A percentile compares a stretch with the other conserved stretches of the same genome.
Conservation (phyloP, 2,329 filamentous ascomycete genomes). For the Chaetomium strumarium region DNA sequence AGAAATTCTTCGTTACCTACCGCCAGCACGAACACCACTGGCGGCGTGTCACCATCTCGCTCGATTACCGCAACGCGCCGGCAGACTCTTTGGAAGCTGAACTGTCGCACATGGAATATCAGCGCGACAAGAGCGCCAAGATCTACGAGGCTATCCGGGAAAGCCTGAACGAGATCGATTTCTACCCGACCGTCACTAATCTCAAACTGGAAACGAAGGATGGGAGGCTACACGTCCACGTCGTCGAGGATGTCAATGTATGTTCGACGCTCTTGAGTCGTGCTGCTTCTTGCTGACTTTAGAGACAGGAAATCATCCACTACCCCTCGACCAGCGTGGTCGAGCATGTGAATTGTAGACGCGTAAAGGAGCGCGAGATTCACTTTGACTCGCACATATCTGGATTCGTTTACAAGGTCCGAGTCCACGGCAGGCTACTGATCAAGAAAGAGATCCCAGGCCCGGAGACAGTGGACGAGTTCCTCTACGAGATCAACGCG, state of each 20-base stretch:
- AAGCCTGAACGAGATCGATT: constrained; percentile 87
- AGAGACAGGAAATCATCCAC: constrained; percentile 68
- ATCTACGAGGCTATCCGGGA: constrained; percentile 95
- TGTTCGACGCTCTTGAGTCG: constrained; percentile 27
- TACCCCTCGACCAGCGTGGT: constrained; percentile 72
- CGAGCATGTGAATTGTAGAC: constrained; percentile 61
- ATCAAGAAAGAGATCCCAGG: constrained; percentile 99
- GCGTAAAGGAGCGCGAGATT: constrained; percentile 67
- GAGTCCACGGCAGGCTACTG: constrained; percentile 58
- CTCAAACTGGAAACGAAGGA: constrained; percentile 86
- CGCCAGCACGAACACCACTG: constrained; percentile 73
- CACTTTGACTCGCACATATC: constrained; percentile 89
- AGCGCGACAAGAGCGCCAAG: constrained; percentile 84
- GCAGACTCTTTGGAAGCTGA: constrained; percentile 81
- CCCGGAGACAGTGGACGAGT: constrained; percentile 91
- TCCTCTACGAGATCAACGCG: constrained; percentile 94
- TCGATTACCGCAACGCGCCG: constrained; percentile 81
- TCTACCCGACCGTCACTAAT: constrained; percentile 93
- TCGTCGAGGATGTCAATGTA: constrained; percentile 89
- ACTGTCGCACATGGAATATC: constrained; percentile 68
- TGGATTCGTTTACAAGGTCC: constrained; percentile 94
- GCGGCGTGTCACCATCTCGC: constrained; percentile 85
- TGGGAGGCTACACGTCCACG: constrained; percentile 86
- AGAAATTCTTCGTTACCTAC: constrained; percentile 98
- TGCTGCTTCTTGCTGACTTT: constrained; percentile 3